These are phyloP conservation scores for Pueraria montana DNA, from an alignment of 306 rosid genomes.

Conservation along the genomic window DNA sequence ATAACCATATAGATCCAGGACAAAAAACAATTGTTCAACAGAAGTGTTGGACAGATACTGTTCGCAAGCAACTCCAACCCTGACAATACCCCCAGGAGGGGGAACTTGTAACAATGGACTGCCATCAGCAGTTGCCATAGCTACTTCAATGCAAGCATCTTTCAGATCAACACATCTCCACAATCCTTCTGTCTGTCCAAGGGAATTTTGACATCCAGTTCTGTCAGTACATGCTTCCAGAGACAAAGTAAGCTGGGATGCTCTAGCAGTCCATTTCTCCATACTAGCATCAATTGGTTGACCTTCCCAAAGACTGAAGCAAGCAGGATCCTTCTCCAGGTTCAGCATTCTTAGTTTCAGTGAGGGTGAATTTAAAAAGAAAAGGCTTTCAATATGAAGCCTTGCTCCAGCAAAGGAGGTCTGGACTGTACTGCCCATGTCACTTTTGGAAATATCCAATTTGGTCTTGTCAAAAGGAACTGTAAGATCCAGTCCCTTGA, in stretches of 20 bases:
- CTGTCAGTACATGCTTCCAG: constrained; percentile 66
- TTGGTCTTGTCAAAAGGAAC: constrained; percentile 75
- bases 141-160: constrained; percentile 85
- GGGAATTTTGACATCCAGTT: constrained; percentile 58
- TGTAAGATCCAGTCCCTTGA: constrained; percentile 76
- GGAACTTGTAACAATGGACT: constrained; percentile 78
- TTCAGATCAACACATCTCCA: constrained; percentile 93
- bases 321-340: constrained; percentile 95
- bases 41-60: constrained; percentile 87
- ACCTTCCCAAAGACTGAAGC: constrained; percentile 93
- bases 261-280: constrained; percentile 83
- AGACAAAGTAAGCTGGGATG: constrained; percentile 79
- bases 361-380: constrained; percentile 76
- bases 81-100: constrained; percentile 93
- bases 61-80: constrained; percentile 88
- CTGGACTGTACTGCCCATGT: constrained; percentile 53
- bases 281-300: constrained; percentile 92
- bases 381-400: constrained; percentile 78
- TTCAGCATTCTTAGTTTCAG: constrained; percentile 69
- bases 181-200: constrained; percentile 63
- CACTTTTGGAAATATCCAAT: constrained; percentile 55
- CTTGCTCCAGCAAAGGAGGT: constrained; percentile 86
- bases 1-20: constrained; percentile 87
- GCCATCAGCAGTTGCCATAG: constrained; percentile 96
- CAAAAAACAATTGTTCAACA: constrained; percentile 88